Conservation (phyloP, 1,284 basidiomycete species). For the Dichomitus squalens region DNA sequence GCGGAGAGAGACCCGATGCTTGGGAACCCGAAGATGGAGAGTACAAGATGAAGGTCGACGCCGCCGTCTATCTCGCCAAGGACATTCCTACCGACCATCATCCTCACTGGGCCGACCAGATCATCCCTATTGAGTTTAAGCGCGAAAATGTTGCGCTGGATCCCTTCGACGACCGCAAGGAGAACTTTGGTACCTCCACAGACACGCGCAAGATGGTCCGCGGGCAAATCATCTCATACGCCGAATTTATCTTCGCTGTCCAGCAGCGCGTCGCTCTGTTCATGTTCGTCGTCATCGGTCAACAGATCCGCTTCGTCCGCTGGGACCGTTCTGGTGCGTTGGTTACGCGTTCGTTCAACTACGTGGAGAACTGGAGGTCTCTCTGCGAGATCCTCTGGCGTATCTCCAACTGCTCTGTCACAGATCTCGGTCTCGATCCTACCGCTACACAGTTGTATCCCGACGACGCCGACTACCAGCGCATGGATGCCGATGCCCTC, state of each 20-base stretch:
- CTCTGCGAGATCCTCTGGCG: constrained; percentile 18
- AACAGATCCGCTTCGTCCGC: background rate
- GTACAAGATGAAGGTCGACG: background rate
- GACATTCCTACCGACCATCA: background rate
- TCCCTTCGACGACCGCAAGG: constrained; percentile 1
- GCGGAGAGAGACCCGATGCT: background rate
- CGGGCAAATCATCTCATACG: background rate
- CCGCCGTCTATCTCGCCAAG: background rate
- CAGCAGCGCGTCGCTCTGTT: constrained; percentile 1
- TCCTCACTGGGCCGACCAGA: background rate
- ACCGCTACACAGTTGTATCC: background rate
- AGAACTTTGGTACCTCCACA: background rate
- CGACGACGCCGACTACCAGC: background rate
- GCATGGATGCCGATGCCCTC: background rate
- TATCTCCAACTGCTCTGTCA: constrained; percentile 28
- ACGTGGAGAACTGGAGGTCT: background rate
- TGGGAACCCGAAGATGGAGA: background rate
- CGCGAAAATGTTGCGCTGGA: background rate
- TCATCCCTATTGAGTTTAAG: constrained; percentile 3
- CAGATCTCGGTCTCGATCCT: constrained; percentile 27
- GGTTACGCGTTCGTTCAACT: constrained; percentile 1
- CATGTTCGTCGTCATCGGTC: constrained; percentile 1
- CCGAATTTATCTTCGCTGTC: background rate
- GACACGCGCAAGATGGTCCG: background rate
- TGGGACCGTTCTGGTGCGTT: constrained; percentile 6